Evolutionary conservation across 768 basidiomycete species (phyloP).

Genomic region (Xerocomellus dryophilus): DNA sequence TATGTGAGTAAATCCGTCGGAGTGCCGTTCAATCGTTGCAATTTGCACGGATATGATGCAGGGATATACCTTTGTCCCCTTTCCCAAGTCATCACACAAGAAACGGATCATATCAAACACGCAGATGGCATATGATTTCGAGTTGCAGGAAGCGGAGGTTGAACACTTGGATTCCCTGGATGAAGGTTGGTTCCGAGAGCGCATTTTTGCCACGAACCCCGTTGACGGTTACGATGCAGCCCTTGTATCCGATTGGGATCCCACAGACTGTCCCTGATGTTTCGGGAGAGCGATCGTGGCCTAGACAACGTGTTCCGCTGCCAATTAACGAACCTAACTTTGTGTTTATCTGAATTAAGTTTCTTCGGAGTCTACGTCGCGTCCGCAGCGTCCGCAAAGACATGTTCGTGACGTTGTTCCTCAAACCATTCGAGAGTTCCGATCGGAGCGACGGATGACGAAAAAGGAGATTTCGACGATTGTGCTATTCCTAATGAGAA

Average conservation of each 20-base stretch:
- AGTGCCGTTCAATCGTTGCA: too few relatives aligned
- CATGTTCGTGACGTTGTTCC: neutral
- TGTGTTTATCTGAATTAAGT: neutral
- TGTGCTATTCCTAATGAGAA: neutral
- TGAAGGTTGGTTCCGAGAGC: slow-evolving; percentile 38
- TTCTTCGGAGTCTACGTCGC: neutral
- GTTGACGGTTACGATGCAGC: slow-evolving; percentile 4
- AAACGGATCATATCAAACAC: slow-evolving; percentile 56
- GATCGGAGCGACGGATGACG: neutral
- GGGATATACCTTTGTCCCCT: slow-evolving; percentile 40
- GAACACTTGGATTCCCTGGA: slow-evolving; percentile 49
- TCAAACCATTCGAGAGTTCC: neutral
- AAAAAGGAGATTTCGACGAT: neutral
- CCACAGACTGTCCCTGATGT: slow-evolving; percentile 10
- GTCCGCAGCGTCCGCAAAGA: too few relatives aligned
- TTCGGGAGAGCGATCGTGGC: neutral
- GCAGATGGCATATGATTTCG: slow-evolving; percentile 66
- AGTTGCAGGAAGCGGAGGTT: slow-evolving; percentile 50
- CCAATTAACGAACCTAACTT: slow-evolving; percentile 19
- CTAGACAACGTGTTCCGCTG: slow-evolving; percentile 6
- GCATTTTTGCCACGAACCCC: neutral
- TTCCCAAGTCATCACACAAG: slow-evolving; percentile 57
- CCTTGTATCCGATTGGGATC: slow-evolving; percentile 8
- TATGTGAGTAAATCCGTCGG: slow-evolving; percentile 21
- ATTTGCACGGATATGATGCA: neutral